Percentiles rank a stretch among this genome's conserved stretches.
Conservation (phyloP, 805 yeast species). For the Saccharomycopsis fermentans region DNA sequence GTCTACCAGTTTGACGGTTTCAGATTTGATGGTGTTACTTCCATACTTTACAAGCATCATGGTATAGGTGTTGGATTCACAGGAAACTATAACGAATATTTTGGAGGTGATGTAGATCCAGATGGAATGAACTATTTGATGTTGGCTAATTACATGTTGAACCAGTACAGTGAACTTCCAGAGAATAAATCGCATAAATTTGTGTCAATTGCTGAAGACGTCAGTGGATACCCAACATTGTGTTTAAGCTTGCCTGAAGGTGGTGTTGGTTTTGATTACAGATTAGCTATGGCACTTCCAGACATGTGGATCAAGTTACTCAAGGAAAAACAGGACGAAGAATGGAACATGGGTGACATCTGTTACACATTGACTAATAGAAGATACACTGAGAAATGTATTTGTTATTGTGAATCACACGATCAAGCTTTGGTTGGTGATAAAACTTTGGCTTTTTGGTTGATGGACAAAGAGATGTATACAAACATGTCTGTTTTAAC, state of each 20-base stretch:
- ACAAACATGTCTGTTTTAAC: slow-evolving; percentile 81
- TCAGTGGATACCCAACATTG: slow-evolving; percentile 92
- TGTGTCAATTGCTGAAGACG: slow-evolving; percentile 90
- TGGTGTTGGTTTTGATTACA: slow-evolving; percentile 89
- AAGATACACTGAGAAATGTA: slow-evolving; percentile 79
- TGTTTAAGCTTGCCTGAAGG: slow-evolving; percentile 67
- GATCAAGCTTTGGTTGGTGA: slow-evolving; percentile 98
- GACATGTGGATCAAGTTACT: slow-evolving; percentile 97
- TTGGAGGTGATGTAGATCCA: slow-evolving; percentile 70
- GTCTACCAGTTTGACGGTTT: slow-evolving; percentile 88
- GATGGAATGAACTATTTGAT: slow-evolving; percentile 83
- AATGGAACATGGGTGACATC: slow-evolving; percentile 82
- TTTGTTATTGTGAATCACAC: slow-evolving; percentile 89
- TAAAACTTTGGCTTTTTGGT: slow-evolving; percentile 93
- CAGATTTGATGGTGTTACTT: slow-evolving; percentile 93
- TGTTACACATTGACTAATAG: slow-evolving; percentile 79
- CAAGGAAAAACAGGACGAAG: slow-evolving; percentile 76
- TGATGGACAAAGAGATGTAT: slow-evolving; percentile 97
- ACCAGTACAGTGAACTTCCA: slow-evolving; percentile 32
- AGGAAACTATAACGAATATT: slow-evolving; percentile 88
- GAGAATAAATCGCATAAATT: slow-evolving; percentile 35
- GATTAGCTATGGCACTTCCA: slow-evolving; percentile 94
- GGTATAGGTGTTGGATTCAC: slow-evolving; percentile 83
- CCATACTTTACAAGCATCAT: slow-evolving; percentile 86
- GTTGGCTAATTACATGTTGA: slow-evolving; percentile 78